Percentiles rank a stretch among this genome's conserved stretches.
phyloP scores from a whole-genome alignment of 805 yeast species.

The Candida silvicultrix region DNA sequence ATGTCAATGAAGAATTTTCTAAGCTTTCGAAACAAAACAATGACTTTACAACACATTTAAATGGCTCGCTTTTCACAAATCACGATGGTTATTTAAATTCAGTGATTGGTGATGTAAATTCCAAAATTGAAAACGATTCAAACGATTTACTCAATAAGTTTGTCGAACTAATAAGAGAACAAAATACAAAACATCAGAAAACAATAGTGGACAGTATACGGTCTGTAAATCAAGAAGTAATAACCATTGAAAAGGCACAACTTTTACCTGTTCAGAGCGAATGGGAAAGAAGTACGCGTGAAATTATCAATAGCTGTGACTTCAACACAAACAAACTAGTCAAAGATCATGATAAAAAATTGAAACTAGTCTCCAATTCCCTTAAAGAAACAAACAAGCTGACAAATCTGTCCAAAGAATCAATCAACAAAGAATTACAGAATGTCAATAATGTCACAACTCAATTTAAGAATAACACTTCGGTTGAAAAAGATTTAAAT shows the following conservation, averaged over 20 bases:
- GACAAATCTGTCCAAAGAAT: conserved; percentile 7
- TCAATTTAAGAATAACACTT: conserved; percentile 3
- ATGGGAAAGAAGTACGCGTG: conserved; percentile 18
- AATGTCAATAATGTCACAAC: conserved; percentile 7
- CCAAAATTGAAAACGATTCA: conserved; percentile 16
- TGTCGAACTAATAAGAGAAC: conserved; percentile 14
- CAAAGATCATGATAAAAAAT: conserved; percentile 5
- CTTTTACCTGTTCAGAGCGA: conserved; percentile 8
- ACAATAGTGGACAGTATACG: conserved; percentile 8
- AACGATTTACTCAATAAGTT: conserved; percentile 13
- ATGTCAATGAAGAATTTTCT: conserved; percentile 14
- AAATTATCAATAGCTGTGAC: conserved; percentile 17
- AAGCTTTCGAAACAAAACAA: conserved; percentile 20
- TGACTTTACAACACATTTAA: conserved; percentile 11
- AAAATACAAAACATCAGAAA: conserved; percentile 13
- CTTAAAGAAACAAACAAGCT: conserved; percentile 12
- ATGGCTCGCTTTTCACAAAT: conserved; percentile 18
- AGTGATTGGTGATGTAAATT: conserved; percentile 8
- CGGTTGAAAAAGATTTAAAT: conserved; percentile 2
- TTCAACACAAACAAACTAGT: conserved; percentile 6
- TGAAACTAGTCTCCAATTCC: conserved; percentile 5
- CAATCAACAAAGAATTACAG: conserved; percentile 14
- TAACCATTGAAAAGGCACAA: conserved; percentile 11
- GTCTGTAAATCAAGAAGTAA: conserved; percentile 12
- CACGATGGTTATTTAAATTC: conserved; percentile 13